Evolutionary conservation across 768 basidiomycete species (phyloP).

Genomic region (Crepidotus variabilis): DNA sequence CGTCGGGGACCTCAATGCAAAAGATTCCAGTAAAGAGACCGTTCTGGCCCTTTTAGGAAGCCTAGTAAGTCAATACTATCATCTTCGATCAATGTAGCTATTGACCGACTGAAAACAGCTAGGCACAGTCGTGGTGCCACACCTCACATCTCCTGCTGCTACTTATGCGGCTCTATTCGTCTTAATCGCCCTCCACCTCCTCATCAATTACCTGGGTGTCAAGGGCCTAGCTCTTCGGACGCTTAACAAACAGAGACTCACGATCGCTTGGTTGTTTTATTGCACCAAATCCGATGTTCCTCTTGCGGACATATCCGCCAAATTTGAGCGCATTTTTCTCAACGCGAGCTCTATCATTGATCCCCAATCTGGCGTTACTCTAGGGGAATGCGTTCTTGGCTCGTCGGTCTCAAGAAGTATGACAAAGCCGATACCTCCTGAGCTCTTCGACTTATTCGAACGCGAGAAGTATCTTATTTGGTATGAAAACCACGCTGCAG

Average conservation of each 20-base stretch:
- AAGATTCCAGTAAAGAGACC: slow-evolving; percentile 71
- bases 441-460: slow-evolving; percentile 35
- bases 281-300: slow-evolving; percentile 14
- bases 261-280: slow-evolving; percentile 48
- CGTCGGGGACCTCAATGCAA: slow-evolving; percentile 68
- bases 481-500: slow-evolving; percentile 28
- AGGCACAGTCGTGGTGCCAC: slow-evolving; percentile 56
- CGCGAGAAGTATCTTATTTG: slow-evolving; percentile 53
- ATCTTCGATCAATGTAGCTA: not conserved
- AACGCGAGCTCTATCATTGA: slow-evolving; percentile 36
- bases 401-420: slow-evolving; percentile 36
- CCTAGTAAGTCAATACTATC: slow-evolving; percentile 39
- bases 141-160: slow-evolving; percentile 40
- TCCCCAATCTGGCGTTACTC: slow-evolving; percentile 21
- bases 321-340: slow-evolving; percentile 42
- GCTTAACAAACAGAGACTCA: slow-evolving; percentile 57
- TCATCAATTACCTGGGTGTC: slow-evolving; percentile 58
- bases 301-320: slow-evolving; percentile 23
- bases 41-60: slow-evolving; percentile 64
- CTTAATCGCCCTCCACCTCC: slow-evolving; percentile 51
- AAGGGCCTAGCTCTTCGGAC: slow-evolving; percentile 52
- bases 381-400: slow-evolving; percentile 51
- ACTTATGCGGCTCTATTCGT: slow-evolving; percentile 50
- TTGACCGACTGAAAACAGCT: slow-evolving; percentile 33
- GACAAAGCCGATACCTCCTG: slow-evolving; percentile 19